Conservation (phyloP, 495 filamentous ascomycete species). For the Beverwykella pulmonaria region DNA sequence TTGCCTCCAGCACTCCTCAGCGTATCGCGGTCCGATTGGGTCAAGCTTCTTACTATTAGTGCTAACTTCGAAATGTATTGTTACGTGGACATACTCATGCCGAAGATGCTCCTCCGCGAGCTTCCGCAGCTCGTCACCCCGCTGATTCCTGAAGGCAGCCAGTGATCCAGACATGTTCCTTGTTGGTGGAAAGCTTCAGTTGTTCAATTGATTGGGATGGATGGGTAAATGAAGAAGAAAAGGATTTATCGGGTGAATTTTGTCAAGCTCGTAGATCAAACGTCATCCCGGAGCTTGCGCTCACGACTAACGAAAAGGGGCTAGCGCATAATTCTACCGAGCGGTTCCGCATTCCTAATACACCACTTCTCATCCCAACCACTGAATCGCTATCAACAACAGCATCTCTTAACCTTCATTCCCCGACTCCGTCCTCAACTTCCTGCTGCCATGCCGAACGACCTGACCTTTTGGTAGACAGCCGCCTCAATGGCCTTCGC, state of each 20-base stretch:
- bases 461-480: slow-evolving; percentile 28
- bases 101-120: slow-evolving; percentile 67
- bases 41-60: slow-evolving; percentile 49
- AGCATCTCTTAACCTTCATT: too few species aligned
- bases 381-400: neutral
- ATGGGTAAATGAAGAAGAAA: neutral
- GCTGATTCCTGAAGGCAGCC: slow-evolving; percentile 58
- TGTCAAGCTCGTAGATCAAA: neutral
- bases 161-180: slow-evolving; percentile 52
- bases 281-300: neutral
- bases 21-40: slow-evolving; percentile 59
- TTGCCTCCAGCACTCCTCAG: slow-evolving; percentile 57
- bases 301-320: too few species aligned
- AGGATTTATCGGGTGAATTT: neutral
- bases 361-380: neutral
- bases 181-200: neutral
- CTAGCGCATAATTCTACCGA: too few species aligned
- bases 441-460: slow-evolving; percentile 12
- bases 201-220: slow-evolving; percentile 13
- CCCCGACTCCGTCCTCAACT: too few species aligned
- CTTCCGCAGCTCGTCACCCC: slow-evolving; percentile 56
- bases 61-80: neutral
- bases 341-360: too few species aligned
- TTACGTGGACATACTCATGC: slow-evolving; percentile 49
- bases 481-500: slow-evolving; percentile 31